Percentiles rank a stretch among this genome's conserved stretches.
Conservation (phyloP, 371 early-diverging fungal genomes). For the Batkoa obscura region DNA sequence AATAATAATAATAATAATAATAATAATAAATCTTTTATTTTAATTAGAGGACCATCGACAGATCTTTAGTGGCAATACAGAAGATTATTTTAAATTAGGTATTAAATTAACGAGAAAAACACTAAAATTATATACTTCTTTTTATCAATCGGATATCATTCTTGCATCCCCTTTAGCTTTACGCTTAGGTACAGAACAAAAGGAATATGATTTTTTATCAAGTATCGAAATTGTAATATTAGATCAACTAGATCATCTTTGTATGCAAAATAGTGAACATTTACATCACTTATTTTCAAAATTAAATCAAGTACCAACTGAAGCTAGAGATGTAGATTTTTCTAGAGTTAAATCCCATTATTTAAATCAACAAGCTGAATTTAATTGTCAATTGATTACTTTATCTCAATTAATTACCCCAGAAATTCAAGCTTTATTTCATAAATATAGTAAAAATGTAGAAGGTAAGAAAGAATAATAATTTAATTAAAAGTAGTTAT, state of each 20-base stretch:
- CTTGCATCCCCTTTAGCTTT: constrained; percentile 86
- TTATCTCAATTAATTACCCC: too few species aligned
- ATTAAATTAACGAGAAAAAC: constrained; percentile 70
- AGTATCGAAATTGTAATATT: constrained; percentile 78
- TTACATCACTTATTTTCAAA: constrained; percentile 59
- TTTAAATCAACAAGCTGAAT: constrained; percentile 41
- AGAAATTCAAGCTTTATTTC: too few species aligned
- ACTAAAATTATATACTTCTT: constrained; percentile 66
- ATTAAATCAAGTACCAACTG: constrained; percentile 69
- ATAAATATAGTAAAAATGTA: too few species aligned
- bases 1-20: too few species aligned
- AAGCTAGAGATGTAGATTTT: constrained; percentile 83
- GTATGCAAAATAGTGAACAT: constrained; percentile 98
- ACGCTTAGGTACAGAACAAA: constrained; percentile 51
- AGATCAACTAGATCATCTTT: constrained; percentile 64
- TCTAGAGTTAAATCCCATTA: constrained; percentile 73
- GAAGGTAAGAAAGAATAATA: too few species aligned
- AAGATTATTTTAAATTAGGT: constrained; percentile 89
- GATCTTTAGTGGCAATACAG: constrained; percentile 84
- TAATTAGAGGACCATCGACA: constrained; percentile 54
- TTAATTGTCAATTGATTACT: not conserved
- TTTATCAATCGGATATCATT: constrained; percentile 80
- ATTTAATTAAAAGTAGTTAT: too few species aligned
- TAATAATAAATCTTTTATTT: too few species aligned
- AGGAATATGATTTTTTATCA: constrained; percentile 84